phyloP scores from a whole-genome alignment of 345 rosid genomes.

The Carallia pectinifolia region DNA sequence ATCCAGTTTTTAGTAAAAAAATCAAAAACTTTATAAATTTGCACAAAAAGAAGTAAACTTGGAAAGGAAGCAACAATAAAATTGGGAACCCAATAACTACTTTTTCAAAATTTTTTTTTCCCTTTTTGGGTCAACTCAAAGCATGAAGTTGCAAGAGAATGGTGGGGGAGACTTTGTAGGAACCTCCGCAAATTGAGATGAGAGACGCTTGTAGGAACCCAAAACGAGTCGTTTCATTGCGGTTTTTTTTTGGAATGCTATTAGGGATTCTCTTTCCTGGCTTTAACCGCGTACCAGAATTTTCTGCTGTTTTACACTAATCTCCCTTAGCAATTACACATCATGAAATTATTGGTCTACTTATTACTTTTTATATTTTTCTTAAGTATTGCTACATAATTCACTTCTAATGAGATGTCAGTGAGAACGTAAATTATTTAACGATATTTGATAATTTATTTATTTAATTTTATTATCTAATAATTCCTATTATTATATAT shows the following conservation, averaged over 20 bases:
- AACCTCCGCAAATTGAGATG: too few relatives aligned
- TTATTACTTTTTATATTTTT: not conserved
- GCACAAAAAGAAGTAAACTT: not conserved
- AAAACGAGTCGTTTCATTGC: not conserved
- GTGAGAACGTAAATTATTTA: too few relatives aligned
- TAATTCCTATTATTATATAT: too few relatives aligned
- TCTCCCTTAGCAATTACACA: not conserved
- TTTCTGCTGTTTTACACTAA: not conserved
- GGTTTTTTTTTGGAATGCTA: not conserved
- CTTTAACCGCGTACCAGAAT: not conserved
- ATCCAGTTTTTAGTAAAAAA: slow-evolving; percentile 9
- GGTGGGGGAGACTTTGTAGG: not conserved
- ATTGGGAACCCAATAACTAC: too few relatives aligned
- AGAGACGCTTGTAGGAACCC: not conserved
- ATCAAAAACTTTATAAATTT: not conserved
- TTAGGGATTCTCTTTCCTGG: not conserved
- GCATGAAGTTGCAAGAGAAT: not conserved
- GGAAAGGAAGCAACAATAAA: not conserved
- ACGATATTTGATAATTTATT: too few relatives aligned
- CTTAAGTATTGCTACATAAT: too few relatives aligned
- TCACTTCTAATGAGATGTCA: too few relatives aligned
- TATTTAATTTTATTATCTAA: too few relatives aligned
- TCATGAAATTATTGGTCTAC: not conserved
- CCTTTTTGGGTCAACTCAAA: not conserved
- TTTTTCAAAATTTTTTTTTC: not conserved